phyloP scores from a whole-genome alignment of 139 green algal genomes.

The Asterochloris erici region DNA sequence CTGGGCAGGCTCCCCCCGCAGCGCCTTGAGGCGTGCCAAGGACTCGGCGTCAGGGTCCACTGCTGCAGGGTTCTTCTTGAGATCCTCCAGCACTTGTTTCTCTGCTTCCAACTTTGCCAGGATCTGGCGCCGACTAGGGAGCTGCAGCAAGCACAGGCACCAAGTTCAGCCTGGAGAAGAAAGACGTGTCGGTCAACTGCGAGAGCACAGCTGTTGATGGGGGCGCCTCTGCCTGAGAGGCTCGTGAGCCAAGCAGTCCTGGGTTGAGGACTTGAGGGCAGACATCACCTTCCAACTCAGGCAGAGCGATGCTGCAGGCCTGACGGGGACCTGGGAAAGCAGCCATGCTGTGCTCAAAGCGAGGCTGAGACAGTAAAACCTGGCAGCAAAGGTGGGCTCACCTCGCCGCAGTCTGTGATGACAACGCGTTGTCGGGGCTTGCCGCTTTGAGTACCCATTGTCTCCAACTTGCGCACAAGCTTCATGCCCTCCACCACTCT shows the following conservation, averaged over 20 bases:
- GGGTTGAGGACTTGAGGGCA: neutral
- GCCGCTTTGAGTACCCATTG: slow-evolving; percentile 55
- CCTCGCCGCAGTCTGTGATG: slow-evolving; percentile 62
- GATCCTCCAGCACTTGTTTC: slow-evolving; percentile 43
- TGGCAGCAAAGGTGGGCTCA: slow-evolving; percentile 7
- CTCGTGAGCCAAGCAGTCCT: neutral
- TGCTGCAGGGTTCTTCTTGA: slow-evolving; percentile 57
- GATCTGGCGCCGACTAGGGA: slow-evolving; percentile 68
- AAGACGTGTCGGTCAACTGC: too few species aligned
- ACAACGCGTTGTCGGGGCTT: slow-evolving; percentile 38
- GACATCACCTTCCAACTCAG: neutral
- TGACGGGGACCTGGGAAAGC: too few species aligned
- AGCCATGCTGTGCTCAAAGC: too few species aligned
- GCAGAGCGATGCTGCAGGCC: too few species aligned
- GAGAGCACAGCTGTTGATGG: too few species aligned
- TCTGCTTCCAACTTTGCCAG: slow-evolving; percentile 45
- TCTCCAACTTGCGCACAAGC: slow-evolving; percentile 72
- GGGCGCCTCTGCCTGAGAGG: too few species aligned
- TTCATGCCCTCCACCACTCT: slow-evolving; percentile 79
- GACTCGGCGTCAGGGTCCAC: slow-evolving; percentile 58
- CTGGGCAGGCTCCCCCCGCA: slow-evolving; percentile 33
- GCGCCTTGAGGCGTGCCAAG: slow-evolving; percentile 43
- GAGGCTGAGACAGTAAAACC: neutral
- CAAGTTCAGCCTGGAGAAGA: too few species aligned
- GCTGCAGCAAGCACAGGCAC: slow-evolving; percentile 32